Evolutionary conservation across 73 alveolate genomes (phyloP).

Genomic region (Tetrahymena malaccensis): DNA sequence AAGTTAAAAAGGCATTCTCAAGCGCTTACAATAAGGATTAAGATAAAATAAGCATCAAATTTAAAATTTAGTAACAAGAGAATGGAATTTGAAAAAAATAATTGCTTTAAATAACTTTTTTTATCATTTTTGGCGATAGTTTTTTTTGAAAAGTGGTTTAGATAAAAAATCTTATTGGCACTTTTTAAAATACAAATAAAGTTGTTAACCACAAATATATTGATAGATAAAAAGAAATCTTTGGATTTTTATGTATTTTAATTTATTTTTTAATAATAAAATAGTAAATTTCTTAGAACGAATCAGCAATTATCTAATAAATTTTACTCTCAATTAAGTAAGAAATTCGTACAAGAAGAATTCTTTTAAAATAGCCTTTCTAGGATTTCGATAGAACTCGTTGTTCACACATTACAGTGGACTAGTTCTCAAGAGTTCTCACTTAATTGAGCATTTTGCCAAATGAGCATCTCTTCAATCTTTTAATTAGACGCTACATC

Average conservation of each 20-base stretch:
- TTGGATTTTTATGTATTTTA: neutral
- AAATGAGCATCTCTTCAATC: slow-evolving; percentile 47
- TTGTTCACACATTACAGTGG: slow-evolving; percentile 69
- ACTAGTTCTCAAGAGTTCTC: slow-evolving; percentile 72
- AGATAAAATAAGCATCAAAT: no score
- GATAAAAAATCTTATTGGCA: neutral
- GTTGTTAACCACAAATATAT: neutral
- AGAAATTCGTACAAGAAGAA: slow-evolving; percentile 55
- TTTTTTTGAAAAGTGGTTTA: neutral
- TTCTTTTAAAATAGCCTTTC: slow-evolving; percentile 67
- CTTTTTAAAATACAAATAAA: no score
- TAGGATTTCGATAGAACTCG: slow-evolving; percentile 77
- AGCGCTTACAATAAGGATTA: neutral
- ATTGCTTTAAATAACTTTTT: no score
- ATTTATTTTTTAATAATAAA: neutral
- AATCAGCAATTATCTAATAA: slow-evolving; percentile 32
- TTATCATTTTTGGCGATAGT: neutral
- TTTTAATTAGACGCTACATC: slow-evolving; percentile 55
- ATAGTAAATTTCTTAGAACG: slow-evolving; percentile 51
- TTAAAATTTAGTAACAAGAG: no score
- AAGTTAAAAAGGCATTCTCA: neutral
- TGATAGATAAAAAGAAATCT: neutral
- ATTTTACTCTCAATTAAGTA: slow-evolving; percentile 47
- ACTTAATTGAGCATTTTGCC: slow-evolving; percentile 67
- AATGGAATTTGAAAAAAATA: no score